phyloP scores from a whole-genome alignment of 345 rosid species.

The Nephelium lappaceum region DNA sequence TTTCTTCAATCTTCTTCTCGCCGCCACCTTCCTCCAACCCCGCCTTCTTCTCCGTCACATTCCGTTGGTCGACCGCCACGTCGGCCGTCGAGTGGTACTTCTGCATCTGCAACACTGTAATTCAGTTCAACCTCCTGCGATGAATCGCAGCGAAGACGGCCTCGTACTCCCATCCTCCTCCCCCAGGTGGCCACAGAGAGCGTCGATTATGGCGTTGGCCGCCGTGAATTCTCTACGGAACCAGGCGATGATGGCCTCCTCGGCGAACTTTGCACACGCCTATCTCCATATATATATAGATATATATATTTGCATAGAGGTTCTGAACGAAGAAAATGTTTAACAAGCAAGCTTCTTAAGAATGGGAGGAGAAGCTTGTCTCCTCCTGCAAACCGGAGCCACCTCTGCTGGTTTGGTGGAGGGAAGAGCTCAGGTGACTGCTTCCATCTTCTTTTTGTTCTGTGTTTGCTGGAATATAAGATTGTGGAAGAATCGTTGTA shows the following conservation, averaged over 20 bases:
- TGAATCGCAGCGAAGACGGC: conserved; percentile 80
- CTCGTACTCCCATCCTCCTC: conserved; percentile 52
- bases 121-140: conserved; percentile 91
- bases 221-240: conserved; percentile 94
- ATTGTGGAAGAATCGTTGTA: neutral
- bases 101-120: conserved; percentile 96
- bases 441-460: too few species aligned
- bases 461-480: neutral
- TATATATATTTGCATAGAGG: too few species aligned
- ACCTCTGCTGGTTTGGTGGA: too few species aligned
- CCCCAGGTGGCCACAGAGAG: conserved; percentile 75
- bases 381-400: too few species aligned
- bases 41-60: conserved; percentile 41
- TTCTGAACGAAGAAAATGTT: too few species aligned
- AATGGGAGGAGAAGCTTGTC: too few species aligned
- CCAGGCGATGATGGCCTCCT: conserved; percentile 85
- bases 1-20: conserved; percentile 24
- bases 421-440: too few species aligned
- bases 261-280: conserved; percentile 67
- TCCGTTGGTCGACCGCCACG: conserved; percentile 60
- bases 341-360: too few species aligned
- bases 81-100: conserved; percentile 81
- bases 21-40: conserved; percentile 25
- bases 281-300: conserved; percentile 33
- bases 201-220: conserved; percentile 92